phyloP scores from a whole-genome alignment of 2,329 filamentous ascomycete species.

The Trichoderma afroharzianum region DNA sequence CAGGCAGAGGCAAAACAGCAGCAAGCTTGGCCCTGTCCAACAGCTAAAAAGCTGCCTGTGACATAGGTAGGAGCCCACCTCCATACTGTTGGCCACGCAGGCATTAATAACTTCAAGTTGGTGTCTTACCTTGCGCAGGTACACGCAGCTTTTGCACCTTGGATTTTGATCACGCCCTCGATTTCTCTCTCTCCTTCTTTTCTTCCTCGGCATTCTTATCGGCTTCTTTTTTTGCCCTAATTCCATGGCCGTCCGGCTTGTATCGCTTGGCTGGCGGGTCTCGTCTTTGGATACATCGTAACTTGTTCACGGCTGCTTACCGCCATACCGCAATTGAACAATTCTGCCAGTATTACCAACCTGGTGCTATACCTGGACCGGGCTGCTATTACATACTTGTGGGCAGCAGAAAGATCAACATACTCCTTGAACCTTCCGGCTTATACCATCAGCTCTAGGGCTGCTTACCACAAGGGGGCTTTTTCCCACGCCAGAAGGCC shows the following conservation, averaged over 20 bases:
- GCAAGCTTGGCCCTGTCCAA: background rate
- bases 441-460: background rate
- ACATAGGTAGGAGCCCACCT: background rate
- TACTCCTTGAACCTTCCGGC: background rate
- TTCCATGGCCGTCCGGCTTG: slow-evolving; percentile 11
- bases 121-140: background rate
- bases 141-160: background rate
- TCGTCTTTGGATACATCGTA: slow-evolving; percentile 15
- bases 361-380: background rate
- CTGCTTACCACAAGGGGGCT: background rate
- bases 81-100: background rate
- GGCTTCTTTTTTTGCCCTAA: background rate
- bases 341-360: background rate
- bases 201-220: background rate
- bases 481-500: background rate
- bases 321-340: background rate
- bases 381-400: background rate
- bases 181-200: background rate
- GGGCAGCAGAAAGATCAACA: background rate
- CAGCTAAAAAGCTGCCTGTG: background rate
- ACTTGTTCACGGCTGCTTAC: background rate
- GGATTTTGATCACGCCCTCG: background rate
- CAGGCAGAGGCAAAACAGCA: background rate
- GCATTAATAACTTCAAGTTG: background rate
- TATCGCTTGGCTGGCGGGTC: slow-evolving; percentile 9